Evolutionary conservation across 768 basidiomycete species (phyloP).

Genomic region (Boletellus sp.): DNA sequence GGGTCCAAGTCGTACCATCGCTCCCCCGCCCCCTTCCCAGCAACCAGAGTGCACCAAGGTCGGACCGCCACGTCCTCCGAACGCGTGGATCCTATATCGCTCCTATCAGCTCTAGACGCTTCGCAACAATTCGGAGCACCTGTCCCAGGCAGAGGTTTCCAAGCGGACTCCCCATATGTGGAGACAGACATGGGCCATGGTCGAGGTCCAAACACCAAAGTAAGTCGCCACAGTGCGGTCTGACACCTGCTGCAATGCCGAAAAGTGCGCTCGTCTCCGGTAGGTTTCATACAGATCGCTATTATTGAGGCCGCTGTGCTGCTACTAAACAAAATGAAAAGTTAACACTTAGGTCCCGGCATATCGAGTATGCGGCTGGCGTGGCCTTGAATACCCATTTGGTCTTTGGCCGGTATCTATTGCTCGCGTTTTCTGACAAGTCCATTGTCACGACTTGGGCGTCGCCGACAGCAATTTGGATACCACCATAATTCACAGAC

Average conservation of each 20-base stretch:
- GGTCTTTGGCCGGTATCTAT: slow-evolving; percentile 14
- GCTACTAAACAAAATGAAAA: not conserved
- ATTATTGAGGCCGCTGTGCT: not conserved
- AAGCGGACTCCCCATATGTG: slow-evolving; percentile 61
- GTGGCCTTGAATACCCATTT: not conserved
- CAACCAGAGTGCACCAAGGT: slow-evolving; percentile 12
- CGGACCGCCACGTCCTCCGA: slow-evolving; percentile 64
- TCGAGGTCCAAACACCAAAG: no score
- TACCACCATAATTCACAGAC: slow-evolving; percentile 7
- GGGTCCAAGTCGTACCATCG: slow-evolving; percentile 17
- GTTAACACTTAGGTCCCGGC: not conserved
- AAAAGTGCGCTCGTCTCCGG: slow-evolving; percentile 10
- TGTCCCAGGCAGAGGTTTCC: slow-evolving; percentile 62
- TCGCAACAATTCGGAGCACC: slow-evolving; percentile 24
- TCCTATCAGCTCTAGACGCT: slow-evolving; percentile 45
- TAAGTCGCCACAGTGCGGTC: no score
- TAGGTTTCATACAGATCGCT: slow-evolving; percentile 11
- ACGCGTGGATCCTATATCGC: slow-evolving; percentile 82
- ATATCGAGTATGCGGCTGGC: slow-evolving; percentile 12
- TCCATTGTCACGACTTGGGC: slow-evolving; percentile 15
- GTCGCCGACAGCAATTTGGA: slow-evolving; percentile 4
- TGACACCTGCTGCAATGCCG: no score
- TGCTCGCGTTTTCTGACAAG: slow-evolving; percentile 12
- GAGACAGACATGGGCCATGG: no score
- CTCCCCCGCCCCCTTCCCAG: not conserved